A percentile compares a stretch with the other conserved stretches of the same genome.
Conservation (phyloP, 768 basidiomycete genomes). For the Kwoniella heveanensis region DNA sequence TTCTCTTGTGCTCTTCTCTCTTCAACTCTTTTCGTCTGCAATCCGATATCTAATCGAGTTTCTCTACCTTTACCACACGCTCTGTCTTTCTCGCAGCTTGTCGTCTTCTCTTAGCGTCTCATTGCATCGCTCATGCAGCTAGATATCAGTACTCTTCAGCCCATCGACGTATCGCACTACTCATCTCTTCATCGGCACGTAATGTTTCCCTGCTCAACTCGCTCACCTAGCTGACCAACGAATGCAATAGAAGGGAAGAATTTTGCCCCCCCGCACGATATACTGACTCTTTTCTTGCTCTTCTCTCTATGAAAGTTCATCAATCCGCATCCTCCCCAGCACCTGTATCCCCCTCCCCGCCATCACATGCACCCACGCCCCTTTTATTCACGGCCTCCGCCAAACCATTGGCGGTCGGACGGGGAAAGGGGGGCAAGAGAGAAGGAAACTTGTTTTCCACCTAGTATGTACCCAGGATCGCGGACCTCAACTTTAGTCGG, state of each 20-base stretch:
- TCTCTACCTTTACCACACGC: not conserved
- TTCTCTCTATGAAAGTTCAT: too few species aligned
- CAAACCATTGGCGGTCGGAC: constrained; percentile 40
- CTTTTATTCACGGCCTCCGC: constrained; percentile 44
- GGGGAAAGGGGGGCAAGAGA: constrained; percentile 43
- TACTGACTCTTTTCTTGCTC: too few species aligned
- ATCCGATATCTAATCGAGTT: not conserved
- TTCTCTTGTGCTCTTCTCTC: not conserved
- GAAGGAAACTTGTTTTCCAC: not conserved
- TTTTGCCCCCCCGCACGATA: too few species aligned
- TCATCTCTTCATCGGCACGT: too few species aligned
- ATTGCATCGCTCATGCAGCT: too few species aligned
- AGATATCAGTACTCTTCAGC: too few species aligned
- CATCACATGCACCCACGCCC: constrained; percentile 21
- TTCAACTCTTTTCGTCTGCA: not conserved
- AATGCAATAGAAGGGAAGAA: too few species aligned
- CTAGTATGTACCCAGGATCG: constrained; percentile 13
- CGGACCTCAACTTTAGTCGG: constrained; percentile 33
- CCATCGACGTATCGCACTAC: too few species aligned
- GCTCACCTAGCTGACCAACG: too few species aligned
- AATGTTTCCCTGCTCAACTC: too few species aligned
- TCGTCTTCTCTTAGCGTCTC: too few species aligned
- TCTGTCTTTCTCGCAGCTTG: too few species aligned
- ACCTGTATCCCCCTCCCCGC: not conserved
- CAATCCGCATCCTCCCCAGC: constrained; percentile 1